phyloP scores from a whole-genome alignment of 1,284 basidiomycete species.

The Fistulinella cinereoalba region DNA sequence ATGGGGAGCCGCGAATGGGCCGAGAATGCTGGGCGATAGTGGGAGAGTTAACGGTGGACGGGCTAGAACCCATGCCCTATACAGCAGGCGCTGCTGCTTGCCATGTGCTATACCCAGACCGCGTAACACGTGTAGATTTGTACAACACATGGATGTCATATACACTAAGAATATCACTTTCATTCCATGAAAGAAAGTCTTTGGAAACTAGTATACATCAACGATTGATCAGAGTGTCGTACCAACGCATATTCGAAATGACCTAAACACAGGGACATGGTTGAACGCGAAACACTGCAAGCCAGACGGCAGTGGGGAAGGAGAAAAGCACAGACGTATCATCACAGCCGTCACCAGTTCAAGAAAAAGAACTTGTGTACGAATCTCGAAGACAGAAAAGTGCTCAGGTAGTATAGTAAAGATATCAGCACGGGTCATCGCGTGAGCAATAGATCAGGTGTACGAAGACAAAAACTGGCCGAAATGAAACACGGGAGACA shows the following conservation, averaged over 20 bases:
- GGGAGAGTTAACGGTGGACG: background rate
- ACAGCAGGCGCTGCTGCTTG: background rate
- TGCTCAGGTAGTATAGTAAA: slow-evolving; percentile 35
- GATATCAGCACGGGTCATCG: slow-evolving; percentile 32
- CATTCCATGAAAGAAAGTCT: slow-evolving; percentile 4
- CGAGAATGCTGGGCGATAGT: slow-evolving; percentile 50
- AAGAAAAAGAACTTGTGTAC: slow-evolving; percentile 23
- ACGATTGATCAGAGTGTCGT: slow-evolving; percentile 15
- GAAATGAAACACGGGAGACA: slow-evolving; percentile 14
- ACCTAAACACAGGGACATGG: slow-evolving; percentile 14
- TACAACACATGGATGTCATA: no score
- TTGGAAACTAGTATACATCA: slow-evolving; percentile 29
- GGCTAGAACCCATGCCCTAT: background rate
- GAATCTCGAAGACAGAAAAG: slow-evolving; percentile 15
- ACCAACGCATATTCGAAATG: slow-evolving; percentile 17
- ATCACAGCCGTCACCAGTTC: slow-evolving; percentile 10
- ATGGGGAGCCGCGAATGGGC: slow-evolving; percentile 90
- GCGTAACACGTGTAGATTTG: background rate
- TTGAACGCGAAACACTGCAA: background rate
- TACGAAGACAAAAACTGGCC: slow-evolving; percentile 20
- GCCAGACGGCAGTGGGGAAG: background rate
- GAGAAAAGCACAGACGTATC: slow-evolving; percentile 1
- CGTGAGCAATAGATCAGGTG: slow-evolving; percentile 29
- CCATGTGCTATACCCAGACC: background rate
- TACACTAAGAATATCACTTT: no score